A percentile compares a stretch with the other conserved stretches of the same genome.
These are phyloP conservation scores for Aspergillus vadensis DNA, from an alignment of 2,329 filamentous ascomycete species.

Conservation along the genomic window DNA sequence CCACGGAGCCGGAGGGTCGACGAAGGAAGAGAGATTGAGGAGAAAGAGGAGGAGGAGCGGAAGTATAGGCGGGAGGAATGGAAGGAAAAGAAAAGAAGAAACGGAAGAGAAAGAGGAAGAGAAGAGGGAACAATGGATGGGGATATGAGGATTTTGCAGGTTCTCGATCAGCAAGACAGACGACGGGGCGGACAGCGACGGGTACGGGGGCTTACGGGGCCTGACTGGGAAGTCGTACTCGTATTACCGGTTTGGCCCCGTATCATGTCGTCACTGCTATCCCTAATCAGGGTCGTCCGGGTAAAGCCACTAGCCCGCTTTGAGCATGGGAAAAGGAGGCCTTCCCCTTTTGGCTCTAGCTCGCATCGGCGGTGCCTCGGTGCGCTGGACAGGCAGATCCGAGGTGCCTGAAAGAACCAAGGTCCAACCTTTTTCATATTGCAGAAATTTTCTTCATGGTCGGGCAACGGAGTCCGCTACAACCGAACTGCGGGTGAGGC, in stretches of 20 bases:
- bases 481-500: constrained; percentile 3
- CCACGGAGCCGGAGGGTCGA: constrained; percentile 28
- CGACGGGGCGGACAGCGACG: constrained; percentile 24
- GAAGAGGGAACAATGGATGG: constrained; percentile 18
- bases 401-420: constrained; percentile 13
- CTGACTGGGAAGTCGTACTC: constrained; percentile 19
- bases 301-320: constrained; percentile 12
- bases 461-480: constrained; percentile 5
- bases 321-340: not conserved
- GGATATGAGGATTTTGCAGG: constrained; percentile 17
- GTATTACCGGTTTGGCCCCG: constrained; percentile 31
- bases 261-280: constrained; percentile 33
- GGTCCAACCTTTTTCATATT: constrained; percentile 1
- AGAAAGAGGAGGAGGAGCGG: constrained; percentile 8
- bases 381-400: constrained; percentile 8
- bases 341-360: constrained; percentile 2
- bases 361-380: constrained; percentile 7
- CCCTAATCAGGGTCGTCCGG: constrained; percentile 2
- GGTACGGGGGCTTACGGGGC: constrained; percentile 18
- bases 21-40: constrained; percentile 1
- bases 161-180: constrained; percentile 15
- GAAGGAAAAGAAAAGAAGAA: constrained; percentile 10
- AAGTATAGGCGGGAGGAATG: constrained; percentile 18
- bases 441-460: constrained; percentile 11
- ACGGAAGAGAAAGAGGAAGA: constrained; percentile 17